Evolutionary conservation across 345 rosid species (phyloP).

Genomic region (Eutrema heterophyllum): DNA sequence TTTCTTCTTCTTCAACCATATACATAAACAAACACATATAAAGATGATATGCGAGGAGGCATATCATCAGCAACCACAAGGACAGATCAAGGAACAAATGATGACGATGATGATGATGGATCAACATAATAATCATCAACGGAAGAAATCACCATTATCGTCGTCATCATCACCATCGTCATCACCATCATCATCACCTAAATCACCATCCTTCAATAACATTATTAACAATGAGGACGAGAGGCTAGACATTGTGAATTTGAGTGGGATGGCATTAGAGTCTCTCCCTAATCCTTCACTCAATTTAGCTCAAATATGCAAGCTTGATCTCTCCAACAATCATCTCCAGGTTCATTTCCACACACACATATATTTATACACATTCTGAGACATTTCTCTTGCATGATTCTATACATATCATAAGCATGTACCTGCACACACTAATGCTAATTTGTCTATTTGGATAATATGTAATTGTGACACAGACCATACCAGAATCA

Average conservation of each 20-base stretch:
- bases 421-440: not conserved
- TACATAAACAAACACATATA: not conserved
- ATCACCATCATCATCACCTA: constrained; percentile 23
- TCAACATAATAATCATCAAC: not conserved
- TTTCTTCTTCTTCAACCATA: constrained; percentile 1
- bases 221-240: constrained; percentile 31
- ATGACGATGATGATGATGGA: constrained; percentile 31
- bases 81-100: constrained; percentile 24
- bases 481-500: constrained; percentile 82
- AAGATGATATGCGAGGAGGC: constrained; percentile 33
- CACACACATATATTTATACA: not conserved
- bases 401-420: not conserved
- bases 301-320: constrained; percentile 57
- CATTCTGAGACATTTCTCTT: not conserved
- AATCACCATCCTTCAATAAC: constrained; percentile 16
- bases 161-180: constrained; percentile 2
- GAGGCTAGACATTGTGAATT: constrained; percentile 49
- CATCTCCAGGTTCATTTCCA: constrained; percentile 57
- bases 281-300: constrained; percentile 58
- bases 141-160: not conserved
- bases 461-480: not conserved
- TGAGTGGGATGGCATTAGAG: constrained; percentile 66
- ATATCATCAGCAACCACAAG: constrained; percentile 25
- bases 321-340: constrained; percentile 77
- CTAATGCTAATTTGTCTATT: no score